Percentiles rank a stretch among this genome's conserved stretches.
Conservation (phyloP, 2,329 filamentous ascomycete genomes). For the Colletotrichum gloeosporioides region DNA sequence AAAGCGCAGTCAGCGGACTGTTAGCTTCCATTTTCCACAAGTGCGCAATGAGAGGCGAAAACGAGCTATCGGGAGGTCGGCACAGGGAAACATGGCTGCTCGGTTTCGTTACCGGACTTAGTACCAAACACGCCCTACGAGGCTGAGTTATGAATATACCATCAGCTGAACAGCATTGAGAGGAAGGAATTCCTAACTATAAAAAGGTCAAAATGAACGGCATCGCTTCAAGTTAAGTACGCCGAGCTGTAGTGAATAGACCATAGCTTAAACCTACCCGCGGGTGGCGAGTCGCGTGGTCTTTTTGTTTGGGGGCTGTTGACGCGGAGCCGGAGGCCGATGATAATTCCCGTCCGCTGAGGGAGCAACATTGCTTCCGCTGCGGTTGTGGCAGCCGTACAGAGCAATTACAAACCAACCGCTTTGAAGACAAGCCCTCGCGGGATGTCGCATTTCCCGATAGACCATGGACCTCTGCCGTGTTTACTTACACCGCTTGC, state of each 20-base stretch:
- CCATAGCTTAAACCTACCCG: not conserved
- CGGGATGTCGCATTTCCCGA: not conserved
- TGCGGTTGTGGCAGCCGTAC: not conserved
- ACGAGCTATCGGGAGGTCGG: not conserved
- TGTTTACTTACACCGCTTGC: accelerated
- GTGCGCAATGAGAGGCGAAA: accelerated
- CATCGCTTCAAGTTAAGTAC: not conserved
- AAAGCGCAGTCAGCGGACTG: not conserved
- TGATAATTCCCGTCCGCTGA: not conserved
- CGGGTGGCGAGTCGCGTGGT: not conserved
- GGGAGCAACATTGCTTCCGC: not conserved
- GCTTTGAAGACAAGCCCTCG: not conserved
- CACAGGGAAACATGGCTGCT: accelerated
- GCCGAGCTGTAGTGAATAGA: not conserved
- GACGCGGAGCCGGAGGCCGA: not conserved
- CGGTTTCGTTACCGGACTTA: not conserved
- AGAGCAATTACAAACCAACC: not conserved
- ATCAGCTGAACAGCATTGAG: not conserved
- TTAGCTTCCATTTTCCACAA: not conserved
- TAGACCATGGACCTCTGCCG: not conserved
- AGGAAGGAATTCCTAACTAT: not conserved
- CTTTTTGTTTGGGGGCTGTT: not conserved
- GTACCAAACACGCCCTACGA: not conserved
- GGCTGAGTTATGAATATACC: not conserved
- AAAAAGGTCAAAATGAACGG: not conserved